These are phyloP conservation scores for Penicillium nordicum DNA, from an alignment of 2,329 filamentous ascomycete species.

Conservation along the genomic window DNA sequence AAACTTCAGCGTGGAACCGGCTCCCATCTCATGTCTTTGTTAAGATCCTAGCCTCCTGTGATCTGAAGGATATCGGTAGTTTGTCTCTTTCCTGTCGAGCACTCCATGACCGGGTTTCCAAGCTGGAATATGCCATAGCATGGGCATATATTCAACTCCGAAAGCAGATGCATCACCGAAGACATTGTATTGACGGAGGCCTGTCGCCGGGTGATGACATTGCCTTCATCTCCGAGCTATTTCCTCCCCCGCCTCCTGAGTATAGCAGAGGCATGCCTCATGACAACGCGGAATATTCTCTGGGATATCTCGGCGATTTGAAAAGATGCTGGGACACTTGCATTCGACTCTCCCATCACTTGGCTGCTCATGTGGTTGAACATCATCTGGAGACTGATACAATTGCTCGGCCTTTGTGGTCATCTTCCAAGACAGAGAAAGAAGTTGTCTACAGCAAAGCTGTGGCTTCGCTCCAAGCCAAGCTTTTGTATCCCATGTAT, in stretches of 20 bases:
- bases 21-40: slow-evolving; percentile 22
- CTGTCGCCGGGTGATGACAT: slow-evolving; percentile 24
- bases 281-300: slow-evolving; percentile 25
- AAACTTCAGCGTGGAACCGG: slow-evolving; percentile 20
- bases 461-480: slow-evolving; percentile 21
- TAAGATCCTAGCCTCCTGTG: slow-evolving; percentile 18
- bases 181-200: background rate
- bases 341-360: slow-evolving; percentile 24
- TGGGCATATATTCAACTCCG: slow-evolving; percentile 22
- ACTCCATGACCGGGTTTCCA: slow-evolving; percentile 17
- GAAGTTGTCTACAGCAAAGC: slow-evolving; percentile 26
- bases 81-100: slow-evolving; percentile 22
- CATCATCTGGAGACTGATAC: slow-evolving; percentile 23
- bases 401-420: slow-evolving; percentile 16
- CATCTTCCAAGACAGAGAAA: slow-evolving; percentile 25
- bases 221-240: slow-evolving; percentile 26
- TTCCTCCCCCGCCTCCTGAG: slow-evolving; percentile 27
- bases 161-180: background rate
- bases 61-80: slow-evolving; percentile 19
- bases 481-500: slow-evolving; percentile 23
- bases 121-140: slow-evolving; percentile 22
- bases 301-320: slow-evolving; percentile 26
- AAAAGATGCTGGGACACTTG: slow-evolving; percentile 28
- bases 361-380: slow-evolving; percentile 23
- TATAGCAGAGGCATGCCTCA: slow-evolving; percentile 17